Base-by-base conservation (phyloP, 352 stramenopile genomes). In the Phytophthora lateralis region DNA sequence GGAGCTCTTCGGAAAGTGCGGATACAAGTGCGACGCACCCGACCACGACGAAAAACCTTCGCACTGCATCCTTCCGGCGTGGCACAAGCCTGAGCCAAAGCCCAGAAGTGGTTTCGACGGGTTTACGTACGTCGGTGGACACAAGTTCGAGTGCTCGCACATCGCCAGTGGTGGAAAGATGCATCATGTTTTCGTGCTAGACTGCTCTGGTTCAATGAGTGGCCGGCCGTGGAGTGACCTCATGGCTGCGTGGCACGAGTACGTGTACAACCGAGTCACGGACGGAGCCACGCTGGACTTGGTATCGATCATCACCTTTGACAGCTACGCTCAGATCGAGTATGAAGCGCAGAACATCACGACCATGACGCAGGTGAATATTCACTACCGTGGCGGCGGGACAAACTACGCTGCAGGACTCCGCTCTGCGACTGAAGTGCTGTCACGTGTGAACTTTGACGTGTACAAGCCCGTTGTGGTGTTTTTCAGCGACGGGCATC, bases 131-230 rank as follows among this genome's bases (percentile, higher is more conserved):
- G 75, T 90, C 0, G 49, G 64, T 12, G 79, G 86, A 7, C 84
- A 93, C 70, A 76, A 90, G 55, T 93, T 95, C 52, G 71, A 84
- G 35, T 92, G 86, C 56, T 84, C 79, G 41, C 87, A 95, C 32
- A 49, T 77, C 15, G 59, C 78, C 0, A 74, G 59, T 18, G 73
- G 71, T 12, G 76, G 69, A 10, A 77, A 85, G 41, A 79, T 84
- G 58, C 84, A 95, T 37, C 86, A 93, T 37, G 68, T 95, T 3
- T 91, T 95, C 32, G 81, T 95, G 39, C 42, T 95, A n/a, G 86
- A 95, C 48, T 74, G 66, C 38, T 93, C 86, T 9, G 82, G 82
- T 0, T 95, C 86, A 18, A 95, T 95, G 84, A 46, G 20, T 3
- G 82, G 86, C 1, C 50, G 26, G 12, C 80, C 82, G 4, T 93